Conservation (phyloP, 2,329 filamentous ascomycete genomes). For the Coleophoma crateriformis region DNA sequence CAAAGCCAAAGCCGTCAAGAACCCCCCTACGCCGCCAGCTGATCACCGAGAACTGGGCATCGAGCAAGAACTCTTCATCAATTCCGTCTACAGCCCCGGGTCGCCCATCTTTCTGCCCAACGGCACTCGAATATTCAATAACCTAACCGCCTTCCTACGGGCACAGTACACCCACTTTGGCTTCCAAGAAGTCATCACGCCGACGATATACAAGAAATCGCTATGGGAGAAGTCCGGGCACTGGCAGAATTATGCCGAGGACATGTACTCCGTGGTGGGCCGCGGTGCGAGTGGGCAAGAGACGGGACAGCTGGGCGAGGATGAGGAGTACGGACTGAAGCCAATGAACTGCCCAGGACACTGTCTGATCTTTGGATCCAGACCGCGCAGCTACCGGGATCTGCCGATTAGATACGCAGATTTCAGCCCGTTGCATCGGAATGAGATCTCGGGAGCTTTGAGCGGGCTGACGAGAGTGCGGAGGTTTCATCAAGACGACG, state of each 20-base stretch:
- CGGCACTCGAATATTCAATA: constrained; percentile 78
- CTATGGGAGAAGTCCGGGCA: constrained; percentile 84
- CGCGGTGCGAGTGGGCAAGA: constrained; percentile 22
- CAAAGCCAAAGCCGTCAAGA: constrained; percentile 9
- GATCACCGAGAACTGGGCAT: constrained; percentile 57
- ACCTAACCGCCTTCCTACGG: constrained; percentile 74
- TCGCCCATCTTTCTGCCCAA: constrained; percentile 81
- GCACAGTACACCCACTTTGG: constrained; percentile 81
- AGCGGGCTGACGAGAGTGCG: constrained; percentile 79
- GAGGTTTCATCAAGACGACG: constrained; percentile 86
- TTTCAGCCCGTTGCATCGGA: constrained; percentile 81
- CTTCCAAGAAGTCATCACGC: constrained; percentile 83
- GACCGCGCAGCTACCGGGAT: constrained; percentile 70
- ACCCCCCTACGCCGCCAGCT: constrained; percentile 17
- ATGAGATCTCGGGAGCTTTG: constrained; percentile 77
- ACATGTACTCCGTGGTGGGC: constrained; percentile 80
- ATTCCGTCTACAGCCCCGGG: constrained; percentile 74
- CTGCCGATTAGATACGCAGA: constrained; percentile 81
- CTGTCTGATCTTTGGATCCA: constrained; percentile 74
- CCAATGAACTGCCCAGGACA: constrained; percentile 94
- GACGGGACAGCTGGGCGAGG: constrained; percentile 43
- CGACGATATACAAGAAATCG: constrained; percentile 84
- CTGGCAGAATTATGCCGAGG: constrained; percentile 83
- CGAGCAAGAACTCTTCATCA: constrained; percentile 73
- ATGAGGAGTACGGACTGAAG: constrained; percentile 76